Evolutionary conservation across 1,139 yeast genomes (phyloP).

Genomic region (Starmera stellimalicola): DNA sequence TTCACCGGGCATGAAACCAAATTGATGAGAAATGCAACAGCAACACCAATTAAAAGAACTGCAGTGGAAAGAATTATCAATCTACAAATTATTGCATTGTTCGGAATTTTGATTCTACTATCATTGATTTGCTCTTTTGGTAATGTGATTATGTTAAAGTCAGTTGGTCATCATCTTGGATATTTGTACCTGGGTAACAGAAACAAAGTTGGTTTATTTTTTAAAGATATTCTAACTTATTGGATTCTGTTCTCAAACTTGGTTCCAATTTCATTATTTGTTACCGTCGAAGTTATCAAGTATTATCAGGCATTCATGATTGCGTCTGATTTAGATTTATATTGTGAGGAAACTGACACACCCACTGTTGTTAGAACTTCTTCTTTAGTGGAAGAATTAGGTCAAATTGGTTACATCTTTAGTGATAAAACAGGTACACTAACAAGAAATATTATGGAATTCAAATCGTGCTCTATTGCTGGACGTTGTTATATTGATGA

Average conservation of each 20-base stretch:
- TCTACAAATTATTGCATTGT: slow-evolving; percentile 80
- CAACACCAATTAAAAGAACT: slow-evolving; percentile 94
- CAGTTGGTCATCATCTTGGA: slow-evolving; percentile 41
- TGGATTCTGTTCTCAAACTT: slow-evolving; percentile 94
- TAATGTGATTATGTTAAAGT: slow-evolving; percentile 64
- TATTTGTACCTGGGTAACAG: slow-evolving; percentile 68
- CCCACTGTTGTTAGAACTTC: slow-evolving; percentile 95
- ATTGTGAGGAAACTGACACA: slow-evolving; percentile 77
- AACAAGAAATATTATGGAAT: slow-evolving; percentile 94
- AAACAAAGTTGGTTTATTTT: slow-evolving; percentile 61
- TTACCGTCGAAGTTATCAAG: slow-evolving; percentile 90
- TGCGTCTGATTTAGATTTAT: slow-evolving; percentile 89
- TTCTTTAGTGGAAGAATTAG: slow-evolving; percentile 89
- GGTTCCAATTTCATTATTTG: slow-evolving; percentile 92
- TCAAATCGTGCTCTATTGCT: slow-evolving; percentile 87
- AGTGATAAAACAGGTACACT: slow-evolving; percentile 96
- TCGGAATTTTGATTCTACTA: slow-evolving; percentile 66
- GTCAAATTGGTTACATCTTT: slow-evolving; percentile 91
- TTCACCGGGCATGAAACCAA: slow-evolving; percentile 98
- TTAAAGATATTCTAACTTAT: slow-evolving; percentile 79
- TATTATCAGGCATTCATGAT: slow-evolving; percentile 93
- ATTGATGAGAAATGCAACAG: slow-evolving; percentile 96
- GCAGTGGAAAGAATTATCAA: slow-evolving; percentile 96
- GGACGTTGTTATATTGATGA: slow-evolving; percentile 84
- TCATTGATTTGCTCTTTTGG: slow-evolving; percentile 81